A percentile compares a stretch with the other conserved stretches of the same genome.
phyloP scores from a whole-genome alignment of 1,284 basidiomycete genomes.

The Ceratobasidium sp. region DNA sequence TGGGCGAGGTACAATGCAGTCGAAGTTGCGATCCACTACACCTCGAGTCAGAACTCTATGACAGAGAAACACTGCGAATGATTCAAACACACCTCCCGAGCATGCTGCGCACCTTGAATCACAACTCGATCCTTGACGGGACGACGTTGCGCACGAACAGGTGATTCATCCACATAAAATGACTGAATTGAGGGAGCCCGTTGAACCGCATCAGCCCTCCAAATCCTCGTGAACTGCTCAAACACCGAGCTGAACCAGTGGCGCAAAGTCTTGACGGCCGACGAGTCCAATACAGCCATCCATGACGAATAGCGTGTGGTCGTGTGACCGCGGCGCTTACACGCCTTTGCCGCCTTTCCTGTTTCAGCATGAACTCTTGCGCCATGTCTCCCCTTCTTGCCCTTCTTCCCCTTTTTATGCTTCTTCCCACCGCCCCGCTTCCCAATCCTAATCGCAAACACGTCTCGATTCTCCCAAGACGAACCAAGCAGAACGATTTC shows the following conservation, averaged over 20 bases:
- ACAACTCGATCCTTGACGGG: constrained; percentile 58
- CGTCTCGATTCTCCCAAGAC: constrained; percentile 41
- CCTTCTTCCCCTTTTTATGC: no score
- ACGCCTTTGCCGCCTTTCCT: not conserved
- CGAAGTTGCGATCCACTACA: constrained; percentile 82
- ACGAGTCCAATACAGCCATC: not conserved
- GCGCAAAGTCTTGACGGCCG: no score
- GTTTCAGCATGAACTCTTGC: not conserved
- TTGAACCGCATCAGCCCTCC: not conserved
- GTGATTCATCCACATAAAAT: not conserved
- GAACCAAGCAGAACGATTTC: constrained; percentile 42
- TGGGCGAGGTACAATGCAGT: constrained; percentile 78
- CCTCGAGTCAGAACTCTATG: not conserved
- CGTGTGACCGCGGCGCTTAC: not conserved
- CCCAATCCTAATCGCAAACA: constrained; percentile 40
- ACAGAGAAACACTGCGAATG: constrained; percentile 12
- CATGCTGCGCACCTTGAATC: constrained; percentile 79
- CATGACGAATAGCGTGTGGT: not conserved
- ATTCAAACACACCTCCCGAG: constrained; percentile 66
- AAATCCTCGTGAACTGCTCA: not conserved
- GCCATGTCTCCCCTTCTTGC: constrained; percentile 13
- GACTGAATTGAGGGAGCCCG: not conserved
- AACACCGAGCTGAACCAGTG: not conserved
- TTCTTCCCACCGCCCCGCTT: constrained; percentile 30
- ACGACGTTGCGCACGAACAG: constrained; percentile 43